Percentiles rank a stretch among this genome's conserved stretches.
Evolutionary conservation across 2,329 filamentous ascomycete species (phyloP).

Genomic region (Sodiomyces alkalinus): DNA sequence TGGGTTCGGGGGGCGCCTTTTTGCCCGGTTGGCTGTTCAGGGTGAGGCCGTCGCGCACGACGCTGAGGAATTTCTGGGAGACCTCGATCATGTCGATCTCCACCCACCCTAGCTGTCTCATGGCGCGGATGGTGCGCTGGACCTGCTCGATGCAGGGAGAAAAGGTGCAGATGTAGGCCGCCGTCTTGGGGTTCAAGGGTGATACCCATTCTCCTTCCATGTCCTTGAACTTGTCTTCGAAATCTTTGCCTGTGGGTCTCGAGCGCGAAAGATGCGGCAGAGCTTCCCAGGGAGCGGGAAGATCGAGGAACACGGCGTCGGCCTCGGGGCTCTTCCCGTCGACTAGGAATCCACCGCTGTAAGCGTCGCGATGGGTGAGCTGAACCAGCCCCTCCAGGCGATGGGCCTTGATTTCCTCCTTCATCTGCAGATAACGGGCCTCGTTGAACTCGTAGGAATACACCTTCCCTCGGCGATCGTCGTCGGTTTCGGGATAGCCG

Average conservation of each 20-base stretch:
- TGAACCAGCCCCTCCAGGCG: constrained; percentile 49
- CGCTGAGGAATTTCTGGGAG: constrained; percentile 61
- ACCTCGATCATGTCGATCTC: constrained; percentile 92
- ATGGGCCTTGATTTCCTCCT: constrained; percentile 54
- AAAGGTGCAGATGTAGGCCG: constrained; percentile 80
- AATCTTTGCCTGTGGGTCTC: constrained; percentile 14
- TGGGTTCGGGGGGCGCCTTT: constrained; percentile 53
- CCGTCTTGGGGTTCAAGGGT: constrained; percentile 54
- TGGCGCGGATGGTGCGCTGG: constrained; percentile 63
- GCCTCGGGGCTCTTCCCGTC: constrained; percentile 44
- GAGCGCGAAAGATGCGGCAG: constrained; percentile 57
- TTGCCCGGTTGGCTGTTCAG: constrained; percentile 49
- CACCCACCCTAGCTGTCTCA: constrained; percentile 75
- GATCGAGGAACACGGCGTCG: constrained; percentile 61
- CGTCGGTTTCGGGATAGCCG: constrained; percentile 39
- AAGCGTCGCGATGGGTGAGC: constrained; percentile 68
- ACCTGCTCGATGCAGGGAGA: constrained; percentile 96
- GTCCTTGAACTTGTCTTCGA: constrained; percentile 7
- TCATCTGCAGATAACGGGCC: constrained; percentile 53
- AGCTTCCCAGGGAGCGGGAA: constrained; percentile 70
- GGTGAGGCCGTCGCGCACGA: constrained; percentile 68
- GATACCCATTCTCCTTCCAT: constrained; percentile 30
- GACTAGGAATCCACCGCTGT: constrained; percentile 56
- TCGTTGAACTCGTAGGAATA: constrained; percentile 76
- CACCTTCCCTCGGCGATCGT: constrained; percentile 46